Percentiles rank a stretch among this genome's conserved stretches.
These are phyloP conservation scores for Penicillium janthinellum DNA, from an alignment of 2,329 filamentous ascomycete species.

Conservation along the genomic window DNA sequence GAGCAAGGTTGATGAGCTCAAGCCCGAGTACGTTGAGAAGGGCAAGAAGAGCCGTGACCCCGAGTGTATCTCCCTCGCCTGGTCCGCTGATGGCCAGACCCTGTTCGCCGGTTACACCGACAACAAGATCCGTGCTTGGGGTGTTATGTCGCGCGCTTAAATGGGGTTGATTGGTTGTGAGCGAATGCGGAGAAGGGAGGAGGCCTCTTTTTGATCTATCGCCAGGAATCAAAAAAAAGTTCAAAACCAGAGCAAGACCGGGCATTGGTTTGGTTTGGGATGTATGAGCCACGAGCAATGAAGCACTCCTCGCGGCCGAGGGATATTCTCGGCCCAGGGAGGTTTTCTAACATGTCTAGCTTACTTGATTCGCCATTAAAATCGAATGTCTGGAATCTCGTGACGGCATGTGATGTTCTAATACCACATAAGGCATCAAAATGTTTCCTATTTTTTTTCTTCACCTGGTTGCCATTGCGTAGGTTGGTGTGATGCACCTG, in stretches of 20 bases:
- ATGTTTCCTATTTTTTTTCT: constrained; percentile 35
- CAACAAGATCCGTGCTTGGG: constrained; percentile 98
- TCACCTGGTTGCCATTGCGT: constrained; percentile 14
- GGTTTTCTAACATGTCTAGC: constrained; percentile 42
- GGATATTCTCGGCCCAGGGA: constrained; percentile 19
- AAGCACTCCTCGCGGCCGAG: constrained; percentile 34
- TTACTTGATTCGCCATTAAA: constrained; percentile 39
- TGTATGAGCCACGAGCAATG: constrained; percentile 51
- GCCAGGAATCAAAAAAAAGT: constrained; percentile 39
- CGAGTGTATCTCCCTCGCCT: constrained; percentile 96
- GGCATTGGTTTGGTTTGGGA: constrained; percentile 39
- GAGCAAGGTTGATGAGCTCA: constrained; percentile 99
- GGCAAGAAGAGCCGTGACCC: constrained; percentile 99
- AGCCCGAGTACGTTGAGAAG: constrained; percentile 93
- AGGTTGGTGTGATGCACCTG: constrained; percentile 5
- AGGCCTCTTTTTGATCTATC: constrained; percentile 34
- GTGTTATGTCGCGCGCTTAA: constrained; percentile 93
- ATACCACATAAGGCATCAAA: constrained; percentile 43
- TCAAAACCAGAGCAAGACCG: constrained; percentile 34
- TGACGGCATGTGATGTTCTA: constrained; percentile 43
- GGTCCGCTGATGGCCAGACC: constrained; percentile 98
- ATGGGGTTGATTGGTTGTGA: constrained; percentile 26
- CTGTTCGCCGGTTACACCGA: constrained; percentile 99
- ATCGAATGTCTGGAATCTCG: constrained; percentile 38
- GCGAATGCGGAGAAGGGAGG: constrained; percentile 27